phyloP scores from a whole-genome alignment of 2,329 filamentous ascomycete genomes.

The Saccharata proteae region DNA sequence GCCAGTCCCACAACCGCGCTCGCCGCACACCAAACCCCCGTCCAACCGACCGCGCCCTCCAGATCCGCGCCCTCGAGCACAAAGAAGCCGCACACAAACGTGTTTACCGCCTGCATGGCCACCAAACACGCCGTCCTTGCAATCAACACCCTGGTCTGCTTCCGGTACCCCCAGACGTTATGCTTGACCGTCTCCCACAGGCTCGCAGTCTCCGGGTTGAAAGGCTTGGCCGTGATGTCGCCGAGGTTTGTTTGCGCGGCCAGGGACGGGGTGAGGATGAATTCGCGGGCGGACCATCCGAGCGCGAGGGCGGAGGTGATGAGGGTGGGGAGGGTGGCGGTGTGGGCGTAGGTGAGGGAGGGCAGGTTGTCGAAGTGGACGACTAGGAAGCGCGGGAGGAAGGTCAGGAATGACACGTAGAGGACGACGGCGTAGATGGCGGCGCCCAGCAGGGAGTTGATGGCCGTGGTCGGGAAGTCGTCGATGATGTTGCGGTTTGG shows the following conservation, averaged over 20 bases:
- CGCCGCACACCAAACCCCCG: slow-evolving; percentile 60
- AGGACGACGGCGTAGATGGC: slow-evolving; percentile 65
- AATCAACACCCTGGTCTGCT: slow-evolving; percentile 49
- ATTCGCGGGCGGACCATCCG: slow-evolving; percentile 59
- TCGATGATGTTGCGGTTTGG: slow-evolving; percentile 31
- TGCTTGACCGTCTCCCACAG: slow-evolving; percentile 58
- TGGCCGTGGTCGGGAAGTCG: slow-evolving; percentile 29
- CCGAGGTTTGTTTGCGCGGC: slow-evolving; percentile 41
- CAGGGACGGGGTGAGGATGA: slow-evolving; percentile 63
- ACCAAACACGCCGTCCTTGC: slow-evolving; percentile 41
- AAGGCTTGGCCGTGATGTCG: slow-evolving; percentile 37
- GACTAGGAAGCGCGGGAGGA: slow-evolving; percentile 61
- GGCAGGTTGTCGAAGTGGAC: slow-evolving; percentile 62
- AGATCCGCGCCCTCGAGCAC: slow-evolving; percentile 55
- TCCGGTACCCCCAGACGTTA: slow-evolving; percentile 62
- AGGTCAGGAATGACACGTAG: slow-evolving; percentile 55
- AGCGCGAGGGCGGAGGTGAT: slow-evolving; percentile 50
- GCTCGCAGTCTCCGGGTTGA: slow-evolving; percentile 53
- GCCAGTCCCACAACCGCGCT: slow-evolving; percentile 47
- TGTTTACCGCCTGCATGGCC: slow-evolving; percentile 36
- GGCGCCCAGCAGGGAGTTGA: slow-evolving; percentile 56
- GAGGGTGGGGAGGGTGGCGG: slow-evolving; percentile 38
- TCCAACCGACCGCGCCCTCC: slow-evolving; percentile 59
- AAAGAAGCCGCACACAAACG: slow-evolving; percentile 54
- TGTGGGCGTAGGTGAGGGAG: slow-evolving; percentile 55